phyloP scores from a whole-genome alignment of 768 basidiomycete genomes.

The Coprinellus micaceus region DNA sequence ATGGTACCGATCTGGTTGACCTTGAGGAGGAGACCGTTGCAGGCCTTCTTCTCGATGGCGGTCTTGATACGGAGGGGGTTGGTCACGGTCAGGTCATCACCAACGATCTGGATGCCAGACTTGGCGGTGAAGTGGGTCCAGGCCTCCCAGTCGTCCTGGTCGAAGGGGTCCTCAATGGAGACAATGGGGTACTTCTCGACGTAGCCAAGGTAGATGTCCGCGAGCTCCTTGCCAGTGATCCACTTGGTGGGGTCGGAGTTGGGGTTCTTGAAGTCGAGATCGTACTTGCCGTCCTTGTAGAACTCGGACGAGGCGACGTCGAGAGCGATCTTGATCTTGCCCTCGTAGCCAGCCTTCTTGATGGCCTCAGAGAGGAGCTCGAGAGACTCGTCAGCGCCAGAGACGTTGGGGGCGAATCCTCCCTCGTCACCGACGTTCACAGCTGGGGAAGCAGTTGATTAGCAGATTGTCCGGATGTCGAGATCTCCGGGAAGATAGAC shows the following conservation, averaged over 20 bases:
- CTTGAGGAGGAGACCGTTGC: conserved; percentile 98
- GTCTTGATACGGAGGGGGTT: conserved; percentile 97
- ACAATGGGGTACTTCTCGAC: conserved; percentile 94
- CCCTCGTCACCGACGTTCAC: conserved; percentile 99
- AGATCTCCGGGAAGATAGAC: conserved; percentile 9
- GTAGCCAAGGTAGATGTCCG: conserved; percentile 83
- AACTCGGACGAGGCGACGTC: conserved; percentile 99
- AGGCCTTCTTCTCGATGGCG: conserved; percentile 99
- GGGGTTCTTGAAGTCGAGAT: conserved; percentile 98
- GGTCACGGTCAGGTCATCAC: conserved; percentile 97
- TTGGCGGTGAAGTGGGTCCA: conserved; percentile 88
- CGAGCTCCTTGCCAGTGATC: conserved; percentile 90
- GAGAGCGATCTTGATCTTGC: conserved; percentile 97
- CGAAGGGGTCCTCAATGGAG: conserved; percentile 97
- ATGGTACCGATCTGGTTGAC: conserved; percentile 99
- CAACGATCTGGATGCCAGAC: conserved; percentile 84
- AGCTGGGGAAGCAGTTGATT: conserved; percentile 45
- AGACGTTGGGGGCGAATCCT: conserved; percentile 98
- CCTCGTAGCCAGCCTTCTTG: conserved; percentile 96
- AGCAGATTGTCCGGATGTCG: conserved; percentile 10
- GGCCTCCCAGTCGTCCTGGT: conserved; percentile 99
- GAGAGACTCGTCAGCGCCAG: conserved; percentile 94
- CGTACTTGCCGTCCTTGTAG: conserved; percentile 99
- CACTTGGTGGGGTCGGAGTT: conserved; percentile 97
- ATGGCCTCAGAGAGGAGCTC: conserved; percentile 95